Evolutionary conservation across 257 asterid genomes (phyloP), one percentile per base, ranked within the genome.

Genomic region (Scutellaria galericulata): DNA sequence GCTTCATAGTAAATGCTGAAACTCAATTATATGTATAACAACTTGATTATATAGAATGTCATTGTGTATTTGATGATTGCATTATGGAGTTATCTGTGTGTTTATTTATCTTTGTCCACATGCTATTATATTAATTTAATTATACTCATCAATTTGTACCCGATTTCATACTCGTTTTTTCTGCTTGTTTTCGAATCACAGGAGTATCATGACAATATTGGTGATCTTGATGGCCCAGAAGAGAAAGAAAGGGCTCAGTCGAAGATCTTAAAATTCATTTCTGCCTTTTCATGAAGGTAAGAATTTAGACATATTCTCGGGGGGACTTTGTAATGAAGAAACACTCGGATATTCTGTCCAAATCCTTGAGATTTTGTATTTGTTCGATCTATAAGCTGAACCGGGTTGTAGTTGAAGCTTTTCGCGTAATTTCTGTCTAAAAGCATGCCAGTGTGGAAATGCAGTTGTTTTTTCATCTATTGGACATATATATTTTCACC

Each of bases 221-320:
- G 99, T 12, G 99, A 95, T 80, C 89, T 92, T 66, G 97, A 87
- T 42, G 99, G 99, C 9, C 98, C 98, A 22, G 99, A 95, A 80
- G 98, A 95, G 94, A 95, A 82, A 78, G 99, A 95, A 75, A 90
- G 94, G 77, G 88, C 89, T 13, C 98, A 87, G 65, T 76, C 94
- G 4, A 95, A 86, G 83, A 82, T 90, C 78, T 82, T 82, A 45
- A 92, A 78, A 68, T 95, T 95, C 80, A 85, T 95, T 45, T 80
- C 94, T 1, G 90, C 97, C 35, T 75, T 94, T 72, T 7, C 78
- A 31, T 86, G 75, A 85, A 41, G 56, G 65, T 39, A 47, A 41
- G 47, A 45, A 31, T 44, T 51, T 51, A 42, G 27, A n/a, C 18
- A 44, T 13, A 60, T 55, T 46, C 71, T 53, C 47, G 58, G 48